Conservation (phyloP, 371 early-diverging fungal genomes). For the Dinochytrium kinnereticum region DNA sequence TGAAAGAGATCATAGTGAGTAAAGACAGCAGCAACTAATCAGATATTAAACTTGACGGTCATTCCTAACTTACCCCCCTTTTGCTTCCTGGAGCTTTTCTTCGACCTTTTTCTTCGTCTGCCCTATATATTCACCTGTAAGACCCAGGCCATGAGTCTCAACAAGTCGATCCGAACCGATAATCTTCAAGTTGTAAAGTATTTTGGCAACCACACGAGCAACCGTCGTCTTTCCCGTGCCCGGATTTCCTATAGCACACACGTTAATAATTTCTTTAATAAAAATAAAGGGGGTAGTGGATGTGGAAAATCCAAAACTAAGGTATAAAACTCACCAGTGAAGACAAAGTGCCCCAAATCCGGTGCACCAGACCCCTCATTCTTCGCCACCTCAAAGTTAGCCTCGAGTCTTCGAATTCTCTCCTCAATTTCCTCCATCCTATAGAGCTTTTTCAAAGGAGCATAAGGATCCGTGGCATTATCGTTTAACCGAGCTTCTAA, state of each 20-base stretch:
- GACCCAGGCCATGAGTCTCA: conserved; percentile 41
- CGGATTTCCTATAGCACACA: conserved; percentile 25
- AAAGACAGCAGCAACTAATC: background rate
- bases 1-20: background rate
- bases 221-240: conserved; percentile 51
- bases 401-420: conserved; percentile 24
- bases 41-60: background rate
- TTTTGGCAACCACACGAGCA: conserved; percentile 36
- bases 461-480: conserved; percentile 25
- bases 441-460: conserved; percentile 26
- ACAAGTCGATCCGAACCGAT: conserved; percentile 28
- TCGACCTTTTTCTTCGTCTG: conserved; percentile 42
- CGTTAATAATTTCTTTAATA: conserved; percentile 5
- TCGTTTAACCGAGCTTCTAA: conserved; percentile 14
- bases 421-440: conserved; percentile 28
- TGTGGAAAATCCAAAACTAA: background rate
- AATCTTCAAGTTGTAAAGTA: conserved; percentile 39
- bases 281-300: no score
- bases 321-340: conserved; percentile 14
- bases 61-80: conserved; percentile 26
- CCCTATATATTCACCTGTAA: conserved; percentile 44
- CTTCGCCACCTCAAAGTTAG: conserved; percentile 31
- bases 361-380: conserved; percentile 31
- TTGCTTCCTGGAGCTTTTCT: conserved; percentile 38
- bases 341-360: conserved; percentile 43